Evolutionary conservation across 2,329 filamentous ascomycete species (phyloP), one percentile per base, ranked within the genome.

Genomic region (Myriangium duriaei): DNA sequence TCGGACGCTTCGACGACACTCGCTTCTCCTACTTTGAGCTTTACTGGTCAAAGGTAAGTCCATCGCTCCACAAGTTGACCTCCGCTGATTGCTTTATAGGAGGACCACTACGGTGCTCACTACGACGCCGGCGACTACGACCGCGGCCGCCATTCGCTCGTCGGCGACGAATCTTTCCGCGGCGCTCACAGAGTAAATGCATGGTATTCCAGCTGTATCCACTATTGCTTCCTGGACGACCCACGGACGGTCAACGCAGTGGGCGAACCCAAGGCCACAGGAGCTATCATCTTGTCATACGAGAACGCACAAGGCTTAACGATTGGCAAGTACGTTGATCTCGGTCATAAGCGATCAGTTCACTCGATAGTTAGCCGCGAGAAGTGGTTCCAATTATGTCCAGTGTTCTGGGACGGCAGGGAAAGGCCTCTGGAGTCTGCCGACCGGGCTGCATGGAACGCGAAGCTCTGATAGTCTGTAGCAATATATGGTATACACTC

Each of bases 1-100:
- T 87, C 42, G 82, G 76, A 5, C 69, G 71, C 16, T 88, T 84
- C 54, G 72, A 87, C 40, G 77, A 80, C 18, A 68, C 67, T 2
- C 71, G 65, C 33, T 87, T 87, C 55, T 76, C 79, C 0, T 87
- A 87, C 55, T 86, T 82, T 53, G 82, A 88, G 56, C 65, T 86
- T 2, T 87, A 86, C 56, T 87, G 80, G 80, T 78, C 75, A 24
- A 76, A 75, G 64, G 70, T 72, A 59, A 44, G 57, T 48, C 14
- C 34, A 21, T 17, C 42, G 19, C 31, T 24, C n/a, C n/a, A n/a
- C n/a, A n/a, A n/a, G n/a, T n/a, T n/a, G n/a, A 26, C 12, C 15
- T 15, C 9, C 16, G 13, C 12, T 16, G 17, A 41, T 32, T 13
- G 32, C 40, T 35, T 31, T 13, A 42, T 45, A 69, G 64, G 73